These are phyloP conservation scores for Musa balbisiana DNA, from an alignment of 202 grass and related monocot species.

Conservation along the genomic window DNA sequence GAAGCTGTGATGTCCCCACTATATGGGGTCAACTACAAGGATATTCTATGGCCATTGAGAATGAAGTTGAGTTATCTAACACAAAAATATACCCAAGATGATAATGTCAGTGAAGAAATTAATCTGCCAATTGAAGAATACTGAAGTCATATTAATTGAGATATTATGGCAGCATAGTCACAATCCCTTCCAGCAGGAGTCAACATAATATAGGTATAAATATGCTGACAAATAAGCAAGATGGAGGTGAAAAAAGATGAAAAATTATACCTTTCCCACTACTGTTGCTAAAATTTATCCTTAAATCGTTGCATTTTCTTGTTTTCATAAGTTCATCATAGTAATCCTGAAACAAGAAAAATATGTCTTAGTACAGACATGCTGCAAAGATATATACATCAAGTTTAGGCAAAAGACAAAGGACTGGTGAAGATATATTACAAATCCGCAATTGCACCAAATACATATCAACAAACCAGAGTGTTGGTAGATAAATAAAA, in stretches of 20 bases:
- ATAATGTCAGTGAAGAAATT: no score
- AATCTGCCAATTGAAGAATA: no score
- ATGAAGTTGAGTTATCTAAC: no score
- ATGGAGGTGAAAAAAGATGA: not conserved
- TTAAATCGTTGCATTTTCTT: constrained; percentile 47
- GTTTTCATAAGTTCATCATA: constrained; percentile 47
- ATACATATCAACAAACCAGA: no score
- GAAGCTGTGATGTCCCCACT: no score
- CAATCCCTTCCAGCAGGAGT: not conserved
- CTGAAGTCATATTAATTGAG: no score
- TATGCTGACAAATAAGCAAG: constrained; percentile 1
- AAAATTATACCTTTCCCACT: constrained; percentile 66
- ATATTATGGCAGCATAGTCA: no score
- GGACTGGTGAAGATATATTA: not conserved
- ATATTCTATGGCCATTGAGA: no score
- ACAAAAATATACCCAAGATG: no score
- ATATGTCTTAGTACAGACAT: not conserved
- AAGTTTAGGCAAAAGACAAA: not conserved
- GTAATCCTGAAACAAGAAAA: constrained; percentile 57
- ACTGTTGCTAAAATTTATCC: constrained; percentile 41
- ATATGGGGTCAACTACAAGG: no score
- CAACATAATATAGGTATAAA: not conserved
- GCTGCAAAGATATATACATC: not conserved
- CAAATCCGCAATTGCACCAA: no score
- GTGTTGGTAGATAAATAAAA: no score